A percentile compares a stretch with the other conserved stretches of the same genome.
These are phyloP conservation scores for Umbelopsis ramanniana DNA, from an alignment of 192 early-diverging fungal genomes.

Conservation along the genomic window DNA sequence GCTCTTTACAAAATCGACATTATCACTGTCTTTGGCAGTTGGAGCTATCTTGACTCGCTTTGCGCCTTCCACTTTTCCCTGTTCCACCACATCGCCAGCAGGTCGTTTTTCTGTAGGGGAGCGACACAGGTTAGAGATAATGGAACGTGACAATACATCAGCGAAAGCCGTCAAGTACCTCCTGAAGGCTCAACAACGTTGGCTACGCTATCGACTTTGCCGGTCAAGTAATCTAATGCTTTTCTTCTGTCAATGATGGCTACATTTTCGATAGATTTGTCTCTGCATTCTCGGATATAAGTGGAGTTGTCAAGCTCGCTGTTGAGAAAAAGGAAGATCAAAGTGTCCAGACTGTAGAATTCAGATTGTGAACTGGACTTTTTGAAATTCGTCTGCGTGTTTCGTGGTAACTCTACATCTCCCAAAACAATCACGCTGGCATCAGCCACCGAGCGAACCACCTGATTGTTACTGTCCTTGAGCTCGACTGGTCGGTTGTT, in stretches of 20 bases:
- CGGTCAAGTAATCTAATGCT: slow-evolving; percentile 76
- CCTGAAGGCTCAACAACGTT: slow-evolving; percentile 40
- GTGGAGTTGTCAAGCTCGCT: slow-evolving; percentile 66
- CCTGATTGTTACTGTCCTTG: slow-evolving; percentile 45
- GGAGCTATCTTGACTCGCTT: slow-evolving; percentile 41
- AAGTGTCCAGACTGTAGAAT: slow-evolving; percentile 70
- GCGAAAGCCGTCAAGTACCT: slow-evolving; percentile 24
- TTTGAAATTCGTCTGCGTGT: slow-evolving; percentile 58
- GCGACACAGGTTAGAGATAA: too few relatives aligned
- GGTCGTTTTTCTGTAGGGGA: slow-evolving; percentile 35
- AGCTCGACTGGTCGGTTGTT: slow-evolving; percentile 57
- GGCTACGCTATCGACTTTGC: slow-evolving; percentile 47
- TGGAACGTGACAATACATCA: neutral
- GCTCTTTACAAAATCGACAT: slow-evolving; percentile 41
- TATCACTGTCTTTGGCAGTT: slow-evolving; percentile 33
- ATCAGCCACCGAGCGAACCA: slow-evolving; percentile 46
- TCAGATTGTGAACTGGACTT: slow-evolving; percentile 60
- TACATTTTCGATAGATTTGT: slow-evolving; percentile 64
- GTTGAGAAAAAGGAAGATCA: slow-evolving; percentile 74
- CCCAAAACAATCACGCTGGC: slow-evolving; percentile 61
- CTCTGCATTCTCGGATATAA: slow-evolving; percentile 70
- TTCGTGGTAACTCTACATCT: slow-evolving; percentile 56
- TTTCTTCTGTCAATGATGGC: slow-evolving; percentile 75
- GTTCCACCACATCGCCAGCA: slow-evolving; percentile 37
- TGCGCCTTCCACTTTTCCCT: slow-evolving; percentile 34